phyloP scores from a whole-genome alignment of 441 rosid genomes.

The Brassica hybrid region DNA sequence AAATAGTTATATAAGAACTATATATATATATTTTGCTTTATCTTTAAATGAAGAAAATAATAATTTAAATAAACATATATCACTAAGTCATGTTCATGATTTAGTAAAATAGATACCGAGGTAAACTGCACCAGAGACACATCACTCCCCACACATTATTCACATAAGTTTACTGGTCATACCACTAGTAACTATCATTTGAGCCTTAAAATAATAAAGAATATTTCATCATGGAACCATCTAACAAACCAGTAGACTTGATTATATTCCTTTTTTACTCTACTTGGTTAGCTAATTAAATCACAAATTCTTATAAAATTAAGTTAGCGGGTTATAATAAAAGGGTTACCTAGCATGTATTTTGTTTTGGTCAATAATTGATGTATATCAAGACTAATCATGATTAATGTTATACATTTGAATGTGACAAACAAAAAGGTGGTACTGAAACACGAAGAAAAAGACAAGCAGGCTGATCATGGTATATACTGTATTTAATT shows the following conservation, averaged over 20 bases:
- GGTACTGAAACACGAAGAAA: constrained; percentile 8
- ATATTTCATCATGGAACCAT: background rate
- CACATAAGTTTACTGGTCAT: constrained; percentile 11
- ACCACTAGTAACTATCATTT: background rate
- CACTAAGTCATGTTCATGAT: too few relatives aligned
- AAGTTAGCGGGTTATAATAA: background rate
- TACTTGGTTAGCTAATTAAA: background rate
- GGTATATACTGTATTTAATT: constrained; percentile 15
- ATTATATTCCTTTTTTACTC: background rate
- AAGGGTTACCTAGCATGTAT: background rate
- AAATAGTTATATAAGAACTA: too few relatives aligned
- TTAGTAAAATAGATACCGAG: background rate
- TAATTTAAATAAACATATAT: too few relatives aligned
- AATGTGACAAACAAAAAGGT: constrained; percentile 8
- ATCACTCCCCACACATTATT: constrained; percentile 3
- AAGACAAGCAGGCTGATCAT: constrained; percentile 20
- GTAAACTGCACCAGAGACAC: background rate
- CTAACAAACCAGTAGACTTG: background rate
- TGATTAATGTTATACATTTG: background rate
- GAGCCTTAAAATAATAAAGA: background rate
- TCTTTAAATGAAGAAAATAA: too few relatives aligned
- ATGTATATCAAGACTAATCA: too few relatives aligned
- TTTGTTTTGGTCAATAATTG: too few relatives aligned
- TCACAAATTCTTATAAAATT: background rate
- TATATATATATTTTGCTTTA: too few relatives aligned